Conservation (phyloP, 306 rosid genomes). For the Vigna reflexopilosa region DNA sequence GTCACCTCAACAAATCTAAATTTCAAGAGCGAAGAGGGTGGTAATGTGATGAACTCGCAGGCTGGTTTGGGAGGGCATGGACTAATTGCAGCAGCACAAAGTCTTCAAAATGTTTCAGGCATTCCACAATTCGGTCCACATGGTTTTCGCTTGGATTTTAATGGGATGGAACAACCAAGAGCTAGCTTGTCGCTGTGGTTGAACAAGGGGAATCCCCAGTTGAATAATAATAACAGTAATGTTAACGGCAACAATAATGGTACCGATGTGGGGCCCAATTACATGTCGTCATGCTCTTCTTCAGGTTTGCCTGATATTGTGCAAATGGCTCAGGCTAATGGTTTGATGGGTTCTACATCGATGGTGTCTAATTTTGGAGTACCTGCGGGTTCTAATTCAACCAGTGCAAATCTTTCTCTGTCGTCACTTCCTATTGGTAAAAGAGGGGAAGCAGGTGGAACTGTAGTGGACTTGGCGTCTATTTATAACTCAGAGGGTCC, state of each 20-base stretch:
- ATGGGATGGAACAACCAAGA: slow-evolving; percentile 51
- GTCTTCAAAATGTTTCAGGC: slow-evolving; percentile 44
- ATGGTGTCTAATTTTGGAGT: slow-evolving; percentile 55
- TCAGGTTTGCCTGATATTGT: slow-evolving; percentile 59
- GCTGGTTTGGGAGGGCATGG: slow-evolving; percentile 44
- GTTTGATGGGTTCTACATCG: slow-evolving; percentile 56
- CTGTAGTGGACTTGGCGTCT: slow-evolving; percentile 37
- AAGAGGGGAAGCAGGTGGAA: slow-evolving; percentile 50
- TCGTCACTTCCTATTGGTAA: slow-evolving; percentile 51
- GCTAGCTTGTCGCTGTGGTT: slow-evolving; percentile 82
- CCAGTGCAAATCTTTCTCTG: slow-evolving; percentile 51
- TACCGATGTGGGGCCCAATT: slow-evolving; percentile 52
- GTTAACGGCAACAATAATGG: slow-evolving; percentile 3
- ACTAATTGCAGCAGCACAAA: slow-evolving; percentile 8
- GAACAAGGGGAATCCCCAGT: slow-evolving; percentile 57
- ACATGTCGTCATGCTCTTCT: slow-evolving; percentile 48
- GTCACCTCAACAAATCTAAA: slow-evolving; percentile 62
- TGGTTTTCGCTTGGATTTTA: slow-evolving; percentile 46
- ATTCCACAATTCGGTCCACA: slow-evolving; percentile 56
- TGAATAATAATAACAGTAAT: slow-evolving; percentile 6
- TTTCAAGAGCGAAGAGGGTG: slow-evolving; percentile 63
- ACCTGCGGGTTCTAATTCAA: slow-evolving; percentile 44
- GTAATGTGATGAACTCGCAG: slow-evolving; percentile 46
- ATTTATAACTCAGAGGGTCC: slow-evolving; percentile 36
- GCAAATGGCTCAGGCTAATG: slow-evolving; percentile 60